Evolutionary conservation across 768 basidiomycete genomes (phyloP), one percentile per base, ranked within the genome.

Genomic region (Filobasidium floriforme): DNA sequence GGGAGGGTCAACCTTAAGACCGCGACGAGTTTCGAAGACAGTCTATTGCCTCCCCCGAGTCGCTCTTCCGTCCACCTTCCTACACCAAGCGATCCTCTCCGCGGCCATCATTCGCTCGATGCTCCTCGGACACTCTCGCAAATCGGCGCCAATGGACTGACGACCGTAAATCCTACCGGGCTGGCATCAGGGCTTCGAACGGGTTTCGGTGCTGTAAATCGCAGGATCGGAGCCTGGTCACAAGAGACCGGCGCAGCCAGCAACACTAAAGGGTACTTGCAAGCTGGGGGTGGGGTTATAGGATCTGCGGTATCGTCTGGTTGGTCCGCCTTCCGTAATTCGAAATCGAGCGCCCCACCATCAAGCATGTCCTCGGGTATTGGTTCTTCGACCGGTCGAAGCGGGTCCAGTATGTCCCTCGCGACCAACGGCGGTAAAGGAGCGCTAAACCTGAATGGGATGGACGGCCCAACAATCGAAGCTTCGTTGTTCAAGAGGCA

Each of bases 231-330:
- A 6, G 54, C 54, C 14, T 57, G 54, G 54, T 57, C 54, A 3
- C 54, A 57, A 57, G 54, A 57, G 26, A 28, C 54, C 12, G 54
- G 54, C 15, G 54, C 46, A 18, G 49, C 59, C 22, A 61, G 46
- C 24, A 60, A 61, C 28, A 46, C 67, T 2, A 62, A 57, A 14
- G 59, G 28, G 7, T 62, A 63, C 26, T 46, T 64, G 14, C 67
- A 65, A 49, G 63, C 67, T 2, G 67, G 63, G 11, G 63, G 63
- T n/a, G 67, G 63, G 15, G 43, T 60, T 11, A 64, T 68, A 51
- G 67, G 67, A 18, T 44, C 46, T 6, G 67, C 60, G 9, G 67
- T 68, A 9, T 68, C 67, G 4, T 60, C 62, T 37, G 67, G 67
- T 10, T 68, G 67, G 67, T 40, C 46, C 19, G 63, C 63, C 12